phyloP scores from a whole-genome alignment of 1,139 yeast species.

The Suhomyces coccinellae region DNA sequence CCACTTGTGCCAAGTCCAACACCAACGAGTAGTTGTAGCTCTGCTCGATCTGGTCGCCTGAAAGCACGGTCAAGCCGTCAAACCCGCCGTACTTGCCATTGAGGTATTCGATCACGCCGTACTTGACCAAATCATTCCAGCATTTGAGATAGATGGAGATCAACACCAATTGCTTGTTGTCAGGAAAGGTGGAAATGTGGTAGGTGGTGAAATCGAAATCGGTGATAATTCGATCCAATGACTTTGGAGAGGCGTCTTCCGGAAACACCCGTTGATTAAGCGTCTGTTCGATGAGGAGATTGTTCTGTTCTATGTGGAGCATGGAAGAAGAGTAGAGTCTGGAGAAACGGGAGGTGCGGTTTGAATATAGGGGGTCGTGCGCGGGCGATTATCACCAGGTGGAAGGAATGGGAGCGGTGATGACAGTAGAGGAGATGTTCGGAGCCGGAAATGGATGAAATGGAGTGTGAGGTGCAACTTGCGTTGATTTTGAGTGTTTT shows the following conservation, averaged over 20 bases:
- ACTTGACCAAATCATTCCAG: constrained; percentile 67
- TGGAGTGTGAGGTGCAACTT: not conserved
- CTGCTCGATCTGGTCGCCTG: constrained; percentile 50
- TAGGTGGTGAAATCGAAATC: constrained; percentile 96
- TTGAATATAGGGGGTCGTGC: not conserved
- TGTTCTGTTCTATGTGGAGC: constrained; percentile 49
- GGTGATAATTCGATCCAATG: constrained; percentile 86
- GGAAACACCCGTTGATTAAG: constrained; percentile 39
- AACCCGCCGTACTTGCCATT: constrained; percentile 38
- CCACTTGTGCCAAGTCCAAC: constrained; percentile 56
- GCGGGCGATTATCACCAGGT: not conserved
- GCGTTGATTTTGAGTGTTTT: too few species aligned
- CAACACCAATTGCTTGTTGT: constrained; percentile 60
- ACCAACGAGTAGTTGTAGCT: constrained; percentile 83
- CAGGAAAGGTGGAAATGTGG: constrained; percentile 80
- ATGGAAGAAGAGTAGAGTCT: constrained; percentile 19
- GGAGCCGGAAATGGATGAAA: not conserved
- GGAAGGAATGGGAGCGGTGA: not conserved
- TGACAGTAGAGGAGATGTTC: not conserved
- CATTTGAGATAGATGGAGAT: constrained; percentile 75
- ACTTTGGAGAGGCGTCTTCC: constrained; percentile 35
- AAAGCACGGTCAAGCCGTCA: constrained; percentile 30
- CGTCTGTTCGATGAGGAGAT: constrained; percentile 45
- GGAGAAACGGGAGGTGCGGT: constrained; percentile 2
- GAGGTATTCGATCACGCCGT: constrained; percentile 58